phyloP scores from a whole-genome alignment of 1,139 yeast species.

The Yamadazyma blattariae region DNA sequence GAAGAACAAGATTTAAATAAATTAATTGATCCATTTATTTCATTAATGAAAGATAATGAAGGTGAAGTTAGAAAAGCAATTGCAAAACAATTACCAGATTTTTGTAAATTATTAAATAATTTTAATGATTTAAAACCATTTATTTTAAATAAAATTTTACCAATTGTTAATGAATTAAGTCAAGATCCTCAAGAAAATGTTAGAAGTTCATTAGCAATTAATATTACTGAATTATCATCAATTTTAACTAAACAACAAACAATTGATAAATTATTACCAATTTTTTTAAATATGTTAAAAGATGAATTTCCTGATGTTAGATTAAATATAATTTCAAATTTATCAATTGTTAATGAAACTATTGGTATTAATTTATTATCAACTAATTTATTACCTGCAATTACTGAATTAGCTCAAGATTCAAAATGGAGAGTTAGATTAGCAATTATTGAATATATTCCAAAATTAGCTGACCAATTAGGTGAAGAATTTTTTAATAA shows the following conservation, averaged over 20 bases:
- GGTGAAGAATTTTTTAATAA: constrained; percentile 93
- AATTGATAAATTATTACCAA: constrained; percentile 79
- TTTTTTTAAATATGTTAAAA: constrained; percentile 87
- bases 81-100: constrained; percentile 87
- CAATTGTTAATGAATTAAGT: constrained; percentile 79
- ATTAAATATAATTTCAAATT: constrained; percentile 86
- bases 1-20: constrained; percentile 50
- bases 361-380: constrained; percentile 88
- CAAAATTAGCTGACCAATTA: constrained; percentile 90
- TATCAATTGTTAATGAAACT: constrained; percentile 89
- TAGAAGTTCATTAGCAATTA: constrained; percentile 86
- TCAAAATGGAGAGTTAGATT: constrained; percentile 97
- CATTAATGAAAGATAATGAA: constrained; percentile 86
- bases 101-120: constrained; percentile 53
- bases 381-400: constrained; percentile 89
- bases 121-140: constrained; percentile 45
- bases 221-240: constrained; percentile 85
- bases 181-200: constrained; percentile 93
- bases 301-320: constrained; percentile 98
- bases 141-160: constrained; percentile 70
- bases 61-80: constrained; percentile 96
- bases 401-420: constrained; percentile 93
- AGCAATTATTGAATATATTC: constrained; percentile 96
- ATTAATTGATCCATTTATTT: constrained; percentile 69
- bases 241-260: constrained; percentile 83